Evolutionary conservation across 805 yeast species (phyloP).

Genomic region (Kluyveromyces lactis): DNA sequence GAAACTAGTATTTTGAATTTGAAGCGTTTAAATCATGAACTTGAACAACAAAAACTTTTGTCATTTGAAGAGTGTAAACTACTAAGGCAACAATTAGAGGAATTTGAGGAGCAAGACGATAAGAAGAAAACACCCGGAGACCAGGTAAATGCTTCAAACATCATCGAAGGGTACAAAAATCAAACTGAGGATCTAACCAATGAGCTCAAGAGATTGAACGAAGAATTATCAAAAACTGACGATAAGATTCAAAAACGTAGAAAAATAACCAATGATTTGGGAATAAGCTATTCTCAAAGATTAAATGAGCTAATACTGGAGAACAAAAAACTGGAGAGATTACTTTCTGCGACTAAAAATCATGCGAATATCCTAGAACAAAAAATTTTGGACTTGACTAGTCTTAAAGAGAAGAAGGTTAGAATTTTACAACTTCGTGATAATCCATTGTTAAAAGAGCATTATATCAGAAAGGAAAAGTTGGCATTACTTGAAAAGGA

Average conservation of each 20-base stretch:
- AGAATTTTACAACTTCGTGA: conserved; percentile 55
- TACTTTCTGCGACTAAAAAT: conserved; percentile 31
- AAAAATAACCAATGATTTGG: conserved; percentile 20
- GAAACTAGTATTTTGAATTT: conserved; percentile 23
- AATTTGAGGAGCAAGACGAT: conserved; percentile 31
- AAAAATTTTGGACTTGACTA: conserved; percentile 30
- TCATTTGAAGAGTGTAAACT: conserved; percentile 52
- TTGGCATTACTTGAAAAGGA: conserved; percentile 47
- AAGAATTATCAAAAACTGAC: conserved; percentile 15
- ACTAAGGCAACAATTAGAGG: conserved; percentile 47
- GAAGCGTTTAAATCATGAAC: conserved; percentile 32
- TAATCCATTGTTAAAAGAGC: conserved; percentile 58
- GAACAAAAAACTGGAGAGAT: conserved; percentile 32
- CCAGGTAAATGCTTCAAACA: conserved; percentile 17
- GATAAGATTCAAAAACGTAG: conserved; percentile 22
- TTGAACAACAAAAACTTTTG: conserved; percentile 43
- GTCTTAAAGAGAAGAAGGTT: conserved; percentile 31
- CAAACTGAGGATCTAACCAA: conserved; percentile 39
- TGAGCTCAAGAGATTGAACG: conserved; percentile 29
- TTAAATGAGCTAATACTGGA: conserved; percentile 34
- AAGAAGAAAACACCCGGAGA: conserved; percentile 12
- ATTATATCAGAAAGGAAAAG: conserved; percentile 45
- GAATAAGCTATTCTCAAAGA: conserved; percentile 23
- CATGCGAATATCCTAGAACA: conserved; percentile 31
- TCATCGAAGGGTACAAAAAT: conserved; percentile 48